Evolutionary conservation across 768 basidiomycete genomes (phyloP), one percentile per base, ranked within the genome.

Genomic region (Leccinum obscurum): DNA sequence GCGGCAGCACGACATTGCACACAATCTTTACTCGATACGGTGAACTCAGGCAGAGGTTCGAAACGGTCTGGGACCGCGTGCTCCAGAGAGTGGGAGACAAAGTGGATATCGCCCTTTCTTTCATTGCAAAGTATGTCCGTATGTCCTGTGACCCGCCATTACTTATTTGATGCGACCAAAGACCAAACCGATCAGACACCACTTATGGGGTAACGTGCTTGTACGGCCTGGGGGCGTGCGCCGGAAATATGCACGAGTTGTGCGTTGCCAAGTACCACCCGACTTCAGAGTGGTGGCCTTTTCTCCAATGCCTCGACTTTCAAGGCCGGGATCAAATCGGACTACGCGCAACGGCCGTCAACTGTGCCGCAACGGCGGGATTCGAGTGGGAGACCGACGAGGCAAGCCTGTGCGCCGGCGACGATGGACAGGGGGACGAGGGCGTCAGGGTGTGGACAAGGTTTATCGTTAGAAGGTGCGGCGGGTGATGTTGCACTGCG

Each of bases 201-300:
- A 77, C 78, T 52, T 92, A 88, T 69, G 93, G 93, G n/a, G 84
- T 90, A 32, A 82, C 76, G 35, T 97, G 95, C 75, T 81, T 81
- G 79, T 93, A 96, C 69, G 94, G 93, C 17, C 76, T 77, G 5
- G 73, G 81, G 55, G 95, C 97, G 74, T 97, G 95, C 68, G 85
- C 85, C 14, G 95, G 92, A 48, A 94, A 96, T 76, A 84, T 93
- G 17, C 91, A 97, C 60, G 87, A 96, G 70, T 80, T 97, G 28
- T 98, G 95, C 72, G 89, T 82, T 32, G 78, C 82, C 57, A 85
- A 86, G 69, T 80, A 91, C 62, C 77, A 81, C 24, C 74, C 80
- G 24, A 74, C 77, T 44, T 64, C 72, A 17, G 77, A 76, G 22
- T 93, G 91, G 90, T 95, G 92, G 93, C 76, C 83, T 55, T 95